A percentile compares a stretch with the other conserved stretches of the same genome.
Conservation (phyloP, 2,329 filamentous ascomycete genomes). For the Talaromyces sp. region DNA sequence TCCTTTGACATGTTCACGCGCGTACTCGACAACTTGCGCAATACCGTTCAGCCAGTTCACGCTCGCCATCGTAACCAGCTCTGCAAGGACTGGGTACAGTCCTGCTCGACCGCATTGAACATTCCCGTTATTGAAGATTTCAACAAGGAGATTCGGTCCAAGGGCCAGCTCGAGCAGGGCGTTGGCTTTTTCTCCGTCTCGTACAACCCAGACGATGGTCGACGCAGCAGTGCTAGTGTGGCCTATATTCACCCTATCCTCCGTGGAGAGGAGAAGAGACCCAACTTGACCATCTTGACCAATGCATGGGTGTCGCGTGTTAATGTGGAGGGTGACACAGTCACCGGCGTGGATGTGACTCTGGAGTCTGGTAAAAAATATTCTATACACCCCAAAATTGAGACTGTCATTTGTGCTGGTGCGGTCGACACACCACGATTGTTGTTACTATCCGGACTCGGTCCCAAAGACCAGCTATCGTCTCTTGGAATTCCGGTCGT, state of each 20-base stretch:
- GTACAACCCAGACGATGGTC: constrained; percentile 85
- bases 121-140: constrained; percentile 83
- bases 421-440: constrained; percentile 76
- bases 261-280: constrained; percentile 73
- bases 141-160: constrained; percentile 75
- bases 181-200: constrained; percentile 89
- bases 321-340: constrained; percentile 66
- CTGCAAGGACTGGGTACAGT: constrained; percentile 83
- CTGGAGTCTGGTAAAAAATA: constrained; percentile 58
- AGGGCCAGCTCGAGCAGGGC: constrained; percentile 68
- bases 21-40: constrained; percentile 76
- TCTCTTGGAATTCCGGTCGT: constrained; percentile 57
- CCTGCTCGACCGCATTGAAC: constrained; percentile 72
- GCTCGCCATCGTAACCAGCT: constrained; percentile 82
- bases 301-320: constrained; percentile 84
- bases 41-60: constrained; percentile 87
- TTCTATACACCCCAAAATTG: constrained; percentile 60
- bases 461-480: constrained; percentile 50
- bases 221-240: constrained; percentile 79
- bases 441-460: constrained; percentile 54
- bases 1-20: constrained; percentile 80
- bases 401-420: constrained; percentile 77
- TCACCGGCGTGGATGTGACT: constrained; percentile 69
- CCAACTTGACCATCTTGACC: constrained; percentile 82
- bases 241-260: constrained; percentile 92